These are phyloP conservation scores for Chaetomium tenue DNA, from an alignment of 495 filamentous ascomycete species.

Conservation along the genomic window DNA sequence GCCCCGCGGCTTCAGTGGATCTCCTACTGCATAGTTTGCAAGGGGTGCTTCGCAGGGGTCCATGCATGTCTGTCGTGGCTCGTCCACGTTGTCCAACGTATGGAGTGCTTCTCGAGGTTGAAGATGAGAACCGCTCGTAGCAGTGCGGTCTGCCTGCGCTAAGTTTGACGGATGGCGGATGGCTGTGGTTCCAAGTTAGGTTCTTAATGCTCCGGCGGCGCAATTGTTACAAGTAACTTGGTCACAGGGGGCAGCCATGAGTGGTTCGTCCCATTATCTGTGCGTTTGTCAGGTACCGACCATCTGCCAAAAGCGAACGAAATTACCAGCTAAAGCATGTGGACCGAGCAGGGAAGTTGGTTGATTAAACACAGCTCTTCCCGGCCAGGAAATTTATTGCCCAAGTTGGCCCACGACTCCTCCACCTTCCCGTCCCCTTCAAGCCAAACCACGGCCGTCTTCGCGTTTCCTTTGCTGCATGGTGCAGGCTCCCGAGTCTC, in stretches of 20 bases:
- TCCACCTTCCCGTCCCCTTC: constrained; percentile 9
- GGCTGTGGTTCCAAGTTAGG: neutral
- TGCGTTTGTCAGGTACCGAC: constrained; percentile 25
- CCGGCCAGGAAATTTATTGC: constrained; percentile 26
- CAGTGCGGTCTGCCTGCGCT: neutral
- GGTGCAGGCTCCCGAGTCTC: constrained; percentile 31
- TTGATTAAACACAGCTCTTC: constrained; percentile 31
- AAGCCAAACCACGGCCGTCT: constrained; percentile 29
- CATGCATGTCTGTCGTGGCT: constrained; percentile 17
- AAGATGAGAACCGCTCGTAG: neutral
- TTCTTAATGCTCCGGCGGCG: neutral
- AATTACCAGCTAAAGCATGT: constrained; percentile 30
- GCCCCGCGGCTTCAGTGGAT: constrained; percentile 1
- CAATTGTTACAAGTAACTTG: constrained; percentile 24
- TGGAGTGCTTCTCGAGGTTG: neutral
- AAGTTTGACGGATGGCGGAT: neutral
- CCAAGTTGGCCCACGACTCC: constrained; percentile 21
- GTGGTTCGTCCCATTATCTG: neutral
- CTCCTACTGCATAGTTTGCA: neutral
- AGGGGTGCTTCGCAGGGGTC: neutral
- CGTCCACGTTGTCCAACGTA: constrained; percentile 12
- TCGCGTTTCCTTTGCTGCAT: constrained; percentile 31
- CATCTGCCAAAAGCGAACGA: constrained; percentile 35
- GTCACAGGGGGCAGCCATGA: neutral
- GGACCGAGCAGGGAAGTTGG: constrained; percentile 33